Evolutionary conservation across 2,329 filamentous ascomycete species (phyloP).

Genomic region (Cladosporium sp.): DNA sequence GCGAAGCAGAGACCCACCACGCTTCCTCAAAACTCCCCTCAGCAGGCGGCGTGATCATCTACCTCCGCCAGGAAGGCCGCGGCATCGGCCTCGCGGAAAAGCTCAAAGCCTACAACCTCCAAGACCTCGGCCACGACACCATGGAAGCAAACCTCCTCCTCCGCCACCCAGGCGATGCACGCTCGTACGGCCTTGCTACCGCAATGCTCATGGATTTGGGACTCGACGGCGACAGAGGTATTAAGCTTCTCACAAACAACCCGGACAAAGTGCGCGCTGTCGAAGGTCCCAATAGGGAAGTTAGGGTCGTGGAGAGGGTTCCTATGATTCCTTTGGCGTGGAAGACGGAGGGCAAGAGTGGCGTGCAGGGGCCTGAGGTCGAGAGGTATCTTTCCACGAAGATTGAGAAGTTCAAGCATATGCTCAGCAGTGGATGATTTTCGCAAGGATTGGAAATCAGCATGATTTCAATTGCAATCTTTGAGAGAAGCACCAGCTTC

Average conservation of each 20-base stretch:
- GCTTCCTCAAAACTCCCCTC: constrained; percentile 32
- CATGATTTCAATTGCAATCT: too few relatives aligned
- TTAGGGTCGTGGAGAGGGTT: constrained; percentile 82
- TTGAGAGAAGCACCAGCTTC: too few relatives aligned
- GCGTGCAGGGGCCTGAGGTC: constrained; percentile 81
- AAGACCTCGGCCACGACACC: constrained; percentile 94
- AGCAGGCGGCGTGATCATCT: constrained; percentile 84
- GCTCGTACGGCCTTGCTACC: constrained; percentile 93
- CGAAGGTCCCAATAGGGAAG: constrained; percentile 82
- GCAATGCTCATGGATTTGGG: constrained; percentile 88
- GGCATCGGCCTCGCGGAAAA: constrained; percentile 95
- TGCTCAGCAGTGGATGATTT: constrained; percentile 32
- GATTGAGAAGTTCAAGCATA: constrained; percentile 52
- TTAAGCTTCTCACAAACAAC: constrained; percentile 89
- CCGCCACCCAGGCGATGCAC: constrained; percentile 86
- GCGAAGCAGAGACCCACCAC: constrained; percentile 13
- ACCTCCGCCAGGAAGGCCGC: constrained; percentile 89
- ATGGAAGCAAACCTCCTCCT: constrained; percentile 92
- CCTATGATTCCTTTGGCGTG: constrained; percentile 94
- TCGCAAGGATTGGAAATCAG: too few relatives aligned
- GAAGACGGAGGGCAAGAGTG: constrained; percentile 71
- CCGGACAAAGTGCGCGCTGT: constrained; percentile 94
- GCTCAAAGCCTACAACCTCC: constrained; percentile 94
- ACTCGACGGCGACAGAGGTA: constrained; percentile 60
- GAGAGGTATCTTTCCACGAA: constrained; percentile 94